Evolutionary conservation across 495 filamentous ascomycete genomes (phyloP).

Genomic region (Lasiosphaeris hirsuta): DNA sequence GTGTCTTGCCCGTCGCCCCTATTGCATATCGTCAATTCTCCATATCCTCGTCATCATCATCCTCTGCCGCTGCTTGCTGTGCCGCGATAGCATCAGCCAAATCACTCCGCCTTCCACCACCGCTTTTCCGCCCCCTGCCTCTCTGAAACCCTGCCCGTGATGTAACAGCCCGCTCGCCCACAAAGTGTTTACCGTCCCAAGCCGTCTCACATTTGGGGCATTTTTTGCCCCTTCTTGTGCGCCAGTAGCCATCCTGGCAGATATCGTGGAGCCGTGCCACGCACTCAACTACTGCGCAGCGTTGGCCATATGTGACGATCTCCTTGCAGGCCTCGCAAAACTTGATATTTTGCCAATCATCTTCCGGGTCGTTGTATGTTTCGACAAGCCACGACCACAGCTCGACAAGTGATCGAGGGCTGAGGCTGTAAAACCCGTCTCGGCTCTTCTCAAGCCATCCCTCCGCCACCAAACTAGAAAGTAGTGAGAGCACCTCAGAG

Average conservation of each 20-base stretch:
- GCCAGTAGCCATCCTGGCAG: slow-evolving; percentile 71
- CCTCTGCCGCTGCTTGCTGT: slow-evolving; percentile 21
- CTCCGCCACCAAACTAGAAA: slow-evolving; percentile 68
- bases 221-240: slow-evolving; percentile 51
- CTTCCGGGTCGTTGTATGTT: slow-evolving; percentile 73
- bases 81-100: slow-evolving; percentile 22
- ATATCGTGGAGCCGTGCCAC: slow-evolving; percentile 69
- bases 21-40: no score
- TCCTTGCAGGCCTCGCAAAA: slow-evolving; percentile 86
- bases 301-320: slow-evolving; percentile 83
- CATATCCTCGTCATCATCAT: slow-evolving; percentile 23
- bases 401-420: slow-evolving; percentile 77
- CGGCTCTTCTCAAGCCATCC: slow-evolving; percentile 78
- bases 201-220: slow-evolving; percentile 71
- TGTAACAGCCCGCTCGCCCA: slow-evolving; percentile 75
- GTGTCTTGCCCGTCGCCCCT: no score
- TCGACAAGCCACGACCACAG: slow-evolving; percentile 74
- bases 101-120: slow-evolving; percentile 27
- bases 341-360: slow-evolving; percentile 70
- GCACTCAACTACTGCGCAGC: slow-evolving; percentile 70
- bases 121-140: slow-evolving; percentile 32
- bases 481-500: slow-evolving; percentile 68
- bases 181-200: slow-evolving; percentile 73
- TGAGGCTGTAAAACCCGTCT: slow-evolving; percentile 70
- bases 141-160: slow-evolving; percentile 44